Base-by-base conservation (phyloP, 306 rosid genomes). In the Prunus davidiana region DNA sequence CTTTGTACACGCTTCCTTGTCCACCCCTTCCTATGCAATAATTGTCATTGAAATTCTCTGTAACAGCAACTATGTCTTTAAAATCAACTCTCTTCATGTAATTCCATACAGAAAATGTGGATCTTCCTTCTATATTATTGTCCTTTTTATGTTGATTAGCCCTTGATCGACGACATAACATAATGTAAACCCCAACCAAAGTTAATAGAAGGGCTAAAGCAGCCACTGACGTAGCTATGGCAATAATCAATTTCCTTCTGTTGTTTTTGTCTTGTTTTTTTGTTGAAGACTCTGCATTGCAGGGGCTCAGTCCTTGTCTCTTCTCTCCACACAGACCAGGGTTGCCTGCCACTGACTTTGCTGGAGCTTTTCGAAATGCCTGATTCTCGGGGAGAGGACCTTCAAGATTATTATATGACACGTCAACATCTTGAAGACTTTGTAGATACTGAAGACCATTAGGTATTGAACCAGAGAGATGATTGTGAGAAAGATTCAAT, bases 21-120 rank as follows among this genome's bases (percentile, higher is more conserved):
- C 96, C 93, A 66, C 93, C 93, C 54, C 76, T 84, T 73, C 93
- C 96, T 24, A 88, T 84, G 86, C 86, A 86, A 72, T 80, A 77
- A 38, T 77, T 85, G 8, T 87, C 90, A 27, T 81, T n/a, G 73
- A 91, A 91, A 76, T 88, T 78, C 14, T 82, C 68, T 0, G 93
- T 91, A 47, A 84, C 86, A 49, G 74, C 75, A 45, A 82, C 84
- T 52, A 90, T 73, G 45, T 86, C 88, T 64, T 82, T 16, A 20
- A 56, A 56, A 6, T 56, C 62, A 56, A 56, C 62, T 20, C 13
- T 56, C 62, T 56, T 56, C 25, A 56, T 56, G 62, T 56, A 56
- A 56, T 56, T 56, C 62, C 62, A 56, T 56, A 56, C 25, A n/a
- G 27, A 56, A 60, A 88, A 88, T n/a, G 79, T 81, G 83, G 85